phyloP scores from a whole-genome alignment of 176 grass and related monocot genomes.

The Rhynchospora tenuis region DNA sequence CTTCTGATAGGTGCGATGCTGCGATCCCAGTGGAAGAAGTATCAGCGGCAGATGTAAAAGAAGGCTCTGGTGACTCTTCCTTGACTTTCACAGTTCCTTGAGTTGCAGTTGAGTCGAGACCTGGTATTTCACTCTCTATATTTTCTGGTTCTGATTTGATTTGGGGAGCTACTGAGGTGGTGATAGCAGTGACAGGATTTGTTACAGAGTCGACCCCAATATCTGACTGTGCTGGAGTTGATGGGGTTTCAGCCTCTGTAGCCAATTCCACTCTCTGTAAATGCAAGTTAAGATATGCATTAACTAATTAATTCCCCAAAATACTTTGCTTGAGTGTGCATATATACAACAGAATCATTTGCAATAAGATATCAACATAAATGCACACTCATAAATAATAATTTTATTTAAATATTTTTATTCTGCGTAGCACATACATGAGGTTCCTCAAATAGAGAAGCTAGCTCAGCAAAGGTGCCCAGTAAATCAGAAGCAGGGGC shows the following conservation, averaged over 20 bases:
- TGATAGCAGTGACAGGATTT: neutral
- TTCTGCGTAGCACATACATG: neutral
- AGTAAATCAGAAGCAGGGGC: slow-evolving; percentile 24
- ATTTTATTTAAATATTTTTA: neutral
- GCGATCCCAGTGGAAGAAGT: slow-evolving; percentile 45
- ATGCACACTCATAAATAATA: neutral
- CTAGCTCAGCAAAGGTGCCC: slow-evolving; percentile 43
- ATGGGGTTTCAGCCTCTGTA: slow-evolving; percentile 30
- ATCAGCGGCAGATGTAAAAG: slow-evolving; percentile 40
- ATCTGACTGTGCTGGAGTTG: slow-evolving; percentile 15
- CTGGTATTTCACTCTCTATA: slow-evolving; percentile 43
- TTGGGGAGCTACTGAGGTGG: neutral
- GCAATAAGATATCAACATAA: neutral
- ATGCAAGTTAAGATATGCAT: neutral
- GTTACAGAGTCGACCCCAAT: neutral
- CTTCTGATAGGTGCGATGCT: slow-evolving; percentile 44
- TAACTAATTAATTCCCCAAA: neutral
- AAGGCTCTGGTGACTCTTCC: slow-evolving; percentile 70
- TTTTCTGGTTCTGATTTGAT: slow-evolving; percentile 23
- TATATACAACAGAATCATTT: neutral
- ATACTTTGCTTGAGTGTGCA: neutral
- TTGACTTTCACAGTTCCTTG: slow-evolving; percentile 30
- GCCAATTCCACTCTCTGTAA: slow-evolving; percentile 2
- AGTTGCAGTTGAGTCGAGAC: slow-evolving; percentile 30
- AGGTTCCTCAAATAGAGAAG: slow-evolving; percentile 45